A percentile compares a stretch with the other conserved stretches of the same genome.
phyloP scores from a whole-genome alignment of 768 basidiomycete genomes.

The Mycena venus region DNA sequence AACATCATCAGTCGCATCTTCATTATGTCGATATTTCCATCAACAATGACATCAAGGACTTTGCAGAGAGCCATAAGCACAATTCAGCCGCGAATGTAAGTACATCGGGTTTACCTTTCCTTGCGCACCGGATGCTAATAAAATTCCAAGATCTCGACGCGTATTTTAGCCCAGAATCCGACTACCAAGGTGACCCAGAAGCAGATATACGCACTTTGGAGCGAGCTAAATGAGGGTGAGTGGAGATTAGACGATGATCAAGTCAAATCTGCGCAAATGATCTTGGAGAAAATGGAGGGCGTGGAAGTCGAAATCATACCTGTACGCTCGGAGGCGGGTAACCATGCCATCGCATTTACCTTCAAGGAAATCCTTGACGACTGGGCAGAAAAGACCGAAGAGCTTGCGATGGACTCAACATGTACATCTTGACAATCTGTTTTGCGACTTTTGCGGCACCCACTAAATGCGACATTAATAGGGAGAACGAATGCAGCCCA shows the following conservation, averaged over 20 bases:
- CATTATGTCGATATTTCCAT: neutral
- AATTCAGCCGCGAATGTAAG: neutral
- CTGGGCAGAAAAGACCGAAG: neutral
- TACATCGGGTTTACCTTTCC: too few species aligned
- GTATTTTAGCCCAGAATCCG: neutral
- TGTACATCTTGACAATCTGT: neutral
- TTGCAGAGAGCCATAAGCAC: neutral
- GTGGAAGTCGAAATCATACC: neutral
- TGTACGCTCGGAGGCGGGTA: neutral
- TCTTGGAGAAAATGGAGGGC: neutral
- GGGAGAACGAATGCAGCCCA: neutral
- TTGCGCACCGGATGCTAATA: neutral
- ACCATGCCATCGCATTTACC: neutral
- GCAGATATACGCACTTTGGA: too few species aligned
- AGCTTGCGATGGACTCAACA: neutral
- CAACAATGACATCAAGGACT: neutral
- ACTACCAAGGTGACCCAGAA: neutral
- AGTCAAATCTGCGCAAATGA: neutral
- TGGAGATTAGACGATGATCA: neutral
- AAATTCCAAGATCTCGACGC: neutral
- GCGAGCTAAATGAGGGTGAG: too few species aligned
- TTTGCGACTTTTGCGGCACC: neutral
- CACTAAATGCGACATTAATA: neutral
- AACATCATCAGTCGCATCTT: neutral
- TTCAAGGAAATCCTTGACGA: neutral